A percentile compares a stretch with the other conserved stretches of the same genome.
phyloP scores from a whole-genome alignment of 768 basidiomycete genomes.

The Termitomyces sp. region DNA sequence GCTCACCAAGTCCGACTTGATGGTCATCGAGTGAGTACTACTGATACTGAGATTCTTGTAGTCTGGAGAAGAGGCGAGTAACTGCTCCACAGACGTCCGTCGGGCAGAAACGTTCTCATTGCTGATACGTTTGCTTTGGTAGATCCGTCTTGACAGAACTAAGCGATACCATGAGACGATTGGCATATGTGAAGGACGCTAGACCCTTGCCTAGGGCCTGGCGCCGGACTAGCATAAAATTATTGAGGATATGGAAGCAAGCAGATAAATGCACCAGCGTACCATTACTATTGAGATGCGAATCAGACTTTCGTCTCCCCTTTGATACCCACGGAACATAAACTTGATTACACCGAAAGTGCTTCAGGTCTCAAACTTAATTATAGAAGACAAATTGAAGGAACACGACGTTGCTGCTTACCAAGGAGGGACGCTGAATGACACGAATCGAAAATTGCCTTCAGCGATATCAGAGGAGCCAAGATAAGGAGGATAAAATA shows the following conservation, averaged over 20 bases:
- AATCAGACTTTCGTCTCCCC: conserved; percentile 31
- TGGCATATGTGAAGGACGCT: too few relatives aligned
- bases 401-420: too few relatives aligned
- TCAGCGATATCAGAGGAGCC: too few relatives aligned
- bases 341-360: conserved; percentile 40
- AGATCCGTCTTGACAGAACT: conserved; percentile 19
- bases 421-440: not conserved
- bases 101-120: conserved; percentile 13
- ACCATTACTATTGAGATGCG: conserved; percentile 30
- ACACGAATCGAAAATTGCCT: not conserved
- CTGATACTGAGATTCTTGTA: conserved; percentile 10
- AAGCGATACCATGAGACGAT: not conserved
- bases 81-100: conserved; percentile 21
- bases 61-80: conserved; percentile 6
- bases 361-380: conserved; percentile 14
- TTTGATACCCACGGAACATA: conserved; percentile 46
- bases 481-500: too few relatives aligned
- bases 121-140: conserved; percentile 23
- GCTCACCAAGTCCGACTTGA: conserved; percentile 15
- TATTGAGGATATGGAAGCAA: too few relatives aligned
- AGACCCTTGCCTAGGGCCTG: conserved; percentile 11
- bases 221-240: conserved; percentile 18
- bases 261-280: not conserved
- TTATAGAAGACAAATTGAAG: too few relatives aligned
- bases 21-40: conserved; percentile 5